Conservation (phyloP, 345 rosid genomes). For the Brassica rapa region DNA sequence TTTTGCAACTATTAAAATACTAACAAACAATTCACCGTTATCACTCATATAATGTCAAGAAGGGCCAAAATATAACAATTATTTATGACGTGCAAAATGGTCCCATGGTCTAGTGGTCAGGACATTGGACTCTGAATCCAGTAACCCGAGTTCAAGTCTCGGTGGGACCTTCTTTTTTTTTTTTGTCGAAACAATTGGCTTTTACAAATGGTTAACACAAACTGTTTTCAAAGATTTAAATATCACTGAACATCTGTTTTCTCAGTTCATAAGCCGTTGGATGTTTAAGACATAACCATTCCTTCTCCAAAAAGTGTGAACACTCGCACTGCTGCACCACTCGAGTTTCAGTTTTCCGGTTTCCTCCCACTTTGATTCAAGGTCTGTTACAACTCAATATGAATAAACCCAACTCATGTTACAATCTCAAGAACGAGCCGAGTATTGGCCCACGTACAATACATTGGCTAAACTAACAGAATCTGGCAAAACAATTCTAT, state of each 20-base stretch:
- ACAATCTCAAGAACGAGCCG: neutral
- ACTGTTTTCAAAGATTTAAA: too few species aligned
- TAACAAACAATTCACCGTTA: neutral
- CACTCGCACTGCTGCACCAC: neutral
- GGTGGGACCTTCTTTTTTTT: neutral
- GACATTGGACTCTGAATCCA: neutral
- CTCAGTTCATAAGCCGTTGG: neutral
- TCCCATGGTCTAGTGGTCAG: neutral
- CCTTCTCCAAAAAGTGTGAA: neutral
- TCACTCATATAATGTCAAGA: too few species aligned
- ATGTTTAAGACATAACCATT: neutral
- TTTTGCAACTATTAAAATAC: neutral
- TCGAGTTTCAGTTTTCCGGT: constrained; percentile 17
- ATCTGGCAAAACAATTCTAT: too few species aligned
- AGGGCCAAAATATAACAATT: too few species aligned
- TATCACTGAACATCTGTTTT: neutral
- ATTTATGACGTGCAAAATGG: too few species aligned
- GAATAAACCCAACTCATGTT: neutral
- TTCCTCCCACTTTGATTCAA: constrained; percentile 63
- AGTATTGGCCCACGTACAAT: neutral
- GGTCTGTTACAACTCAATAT: neutral
- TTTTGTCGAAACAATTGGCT: too few species aligned
- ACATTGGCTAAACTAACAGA: too few species aligned
- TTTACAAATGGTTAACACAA: too few species aligned
- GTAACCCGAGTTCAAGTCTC: neutral